These are phyloP conservation scores for Leishmania braziliensis DNA, from an alignment of 208 protist genomes.

Conservation along the genomic window DNA sequence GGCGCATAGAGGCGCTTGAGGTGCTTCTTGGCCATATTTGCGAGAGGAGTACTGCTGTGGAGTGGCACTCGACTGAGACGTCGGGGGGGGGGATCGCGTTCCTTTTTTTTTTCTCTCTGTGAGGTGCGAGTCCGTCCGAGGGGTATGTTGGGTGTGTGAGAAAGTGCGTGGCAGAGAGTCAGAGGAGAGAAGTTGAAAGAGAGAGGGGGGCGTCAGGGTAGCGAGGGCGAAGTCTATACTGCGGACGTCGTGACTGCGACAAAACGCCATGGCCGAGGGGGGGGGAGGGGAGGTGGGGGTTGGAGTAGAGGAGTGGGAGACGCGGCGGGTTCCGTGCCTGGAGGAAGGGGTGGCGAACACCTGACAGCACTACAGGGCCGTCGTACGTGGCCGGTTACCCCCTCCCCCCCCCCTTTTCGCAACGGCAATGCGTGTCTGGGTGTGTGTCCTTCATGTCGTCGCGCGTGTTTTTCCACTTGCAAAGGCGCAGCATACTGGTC, in stretches of 20 bases:
- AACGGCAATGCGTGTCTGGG: background rate
- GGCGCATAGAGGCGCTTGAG: conserved; percentile 99
- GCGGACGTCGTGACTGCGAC: background rate
- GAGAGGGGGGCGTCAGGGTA: background rate
- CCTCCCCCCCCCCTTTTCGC: background rate
- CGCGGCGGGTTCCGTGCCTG: too few relatives aligned
- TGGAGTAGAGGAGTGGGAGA: background rate
- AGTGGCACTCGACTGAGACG: background rate
- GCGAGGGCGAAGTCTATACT: background rate
- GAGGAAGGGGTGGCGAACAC: background rate
- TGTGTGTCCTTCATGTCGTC: background rate
- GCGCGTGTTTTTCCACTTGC: background rate
- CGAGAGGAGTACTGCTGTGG: background rate
- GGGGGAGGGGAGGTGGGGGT: background rate
- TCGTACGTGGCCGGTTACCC: background rate
- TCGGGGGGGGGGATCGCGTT: background rate
- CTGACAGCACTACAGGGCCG: background rate
- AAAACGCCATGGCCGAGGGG: background rate
- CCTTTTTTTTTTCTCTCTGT: background rate
- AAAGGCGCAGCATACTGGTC: background rate
- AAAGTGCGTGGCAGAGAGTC: background rate
- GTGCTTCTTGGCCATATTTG: conserved; percentile 98
- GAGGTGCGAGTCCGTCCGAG: background rate
- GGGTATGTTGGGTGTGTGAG: background rate
- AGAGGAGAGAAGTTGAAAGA: background rate